Base-by-base conservation (phyloP, 345 rosid species). In the Ricinus communis region DNA sequence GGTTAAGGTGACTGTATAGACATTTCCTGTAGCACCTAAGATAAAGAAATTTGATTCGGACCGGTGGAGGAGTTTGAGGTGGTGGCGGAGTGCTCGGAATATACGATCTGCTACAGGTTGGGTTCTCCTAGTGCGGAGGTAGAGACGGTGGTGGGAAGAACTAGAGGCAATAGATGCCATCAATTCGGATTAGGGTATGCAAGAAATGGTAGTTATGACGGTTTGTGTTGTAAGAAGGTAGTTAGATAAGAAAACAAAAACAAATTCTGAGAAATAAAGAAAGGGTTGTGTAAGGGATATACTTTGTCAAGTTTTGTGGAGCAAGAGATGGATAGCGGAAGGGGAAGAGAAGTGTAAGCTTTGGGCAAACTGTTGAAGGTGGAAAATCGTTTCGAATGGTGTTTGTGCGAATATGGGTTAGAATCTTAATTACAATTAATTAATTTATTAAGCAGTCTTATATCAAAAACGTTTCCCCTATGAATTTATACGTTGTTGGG, bases 1-100 rank as follows among this genome's bases (percentile, higher is more conserved):
- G 10, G 80, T 71, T 40, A 94, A 47, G 25, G 86, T 77, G 13
- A 94, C 96, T 33, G 88, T 88, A 81, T 94, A 94, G 21, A 94
- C 96, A 56, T 94, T 94, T 18, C 89, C 94, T 0, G 97, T 94
- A 9, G 91, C 95, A 11, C 98, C 98, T 0, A 94, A 76, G 41
- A 94, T 78, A 53, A 86, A 91, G 79, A 94, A 94, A 52, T 65
- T 77, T 38, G 85, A 81, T 0, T 83, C 80, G 0, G 88, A 82
- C 11, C 93, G 84, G 75, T 85, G 90, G 68, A 88, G 96, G 73
- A 91, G 87, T 28, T 71, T 89, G 47, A 91, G 83, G 8, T 64
- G 86, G 69, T 93, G 93, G 72, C 81, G 87, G 51, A 88, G 82
- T 31, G 98, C 97, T 2, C 98, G 84, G 49, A 68, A 54, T 0